Conservation (phyloP, 2,329 filamentous ascomycete species). For the Talaromyces sp. region DNA sequence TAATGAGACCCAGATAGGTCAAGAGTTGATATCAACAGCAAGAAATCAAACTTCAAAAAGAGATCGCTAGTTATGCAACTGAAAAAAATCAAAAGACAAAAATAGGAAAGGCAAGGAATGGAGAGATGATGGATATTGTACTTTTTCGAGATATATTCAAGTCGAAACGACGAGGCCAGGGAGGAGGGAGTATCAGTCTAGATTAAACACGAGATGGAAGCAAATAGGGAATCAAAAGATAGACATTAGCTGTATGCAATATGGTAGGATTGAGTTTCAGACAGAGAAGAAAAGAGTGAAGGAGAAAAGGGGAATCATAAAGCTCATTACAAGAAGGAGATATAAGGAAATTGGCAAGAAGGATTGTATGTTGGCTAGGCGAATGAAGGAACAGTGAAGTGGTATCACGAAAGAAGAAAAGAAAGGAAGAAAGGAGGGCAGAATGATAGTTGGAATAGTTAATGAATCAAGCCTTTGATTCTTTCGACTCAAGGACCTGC, state of each 20-base stretch:
- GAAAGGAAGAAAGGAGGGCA: background rate
- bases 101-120: background rate
- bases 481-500: conserved; percentile 34
- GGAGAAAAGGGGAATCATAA: background rate
- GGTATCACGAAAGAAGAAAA: conserved; percentile 10
- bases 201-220: background rate
- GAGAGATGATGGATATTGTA: background rate
- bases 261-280: background rate
- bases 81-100: background rate
- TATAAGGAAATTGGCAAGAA: background rate
- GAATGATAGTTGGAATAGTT: background rate
- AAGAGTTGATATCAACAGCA: background rate
- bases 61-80: background rate
- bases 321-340: conserved; percentile 7
- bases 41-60: background rate
- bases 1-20: no score
- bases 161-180: background rate
- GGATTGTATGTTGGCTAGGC: background rate
- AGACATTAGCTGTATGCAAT: conserved; percentile 5
- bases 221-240: conserved; percentile 10
- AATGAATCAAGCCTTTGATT: conserved; percentile 15
- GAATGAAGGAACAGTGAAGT: conserved; percentile 1
- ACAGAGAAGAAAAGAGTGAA: background rate
- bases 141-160: conserved; percentile 8
- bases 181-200: background rate